Evolutionary conservation across 2,329 filamentous ascomycete species (phyloP).

Genomic region (Ophiostoma pallidulum): DNA sequence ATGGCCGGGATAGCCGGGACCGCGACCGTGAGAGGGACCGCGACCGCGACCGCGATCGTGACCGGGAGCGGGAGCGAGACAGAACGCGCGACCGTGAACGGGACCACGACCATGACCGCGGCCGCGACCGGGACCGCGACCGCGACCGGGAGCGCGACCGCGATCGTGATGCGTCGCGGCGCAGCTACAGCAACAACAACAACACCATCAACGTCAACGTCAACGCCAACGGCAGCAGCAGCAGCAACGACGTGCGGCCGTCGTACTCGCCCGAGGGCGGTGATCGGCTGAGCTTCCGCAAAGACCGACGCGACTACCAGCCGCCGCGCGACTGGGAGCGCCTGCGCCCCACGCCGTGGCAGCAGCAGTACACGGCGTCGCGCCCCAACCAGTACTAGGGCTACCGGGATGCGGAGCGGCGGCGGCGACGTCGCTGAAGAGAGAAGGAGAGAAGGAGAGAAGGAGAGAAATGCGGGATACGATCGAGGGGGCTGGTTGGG

Average conservation of each 20-base stretch:
- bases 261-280: conserved; percentile 13
- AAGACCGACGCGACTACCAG: conserved; percentile 15
- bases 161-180: conserved; percentile 26
- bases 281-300: conserved; percentile 20
- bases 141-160: conserved; percentile 24
- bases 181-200: conserved; percentile 15
- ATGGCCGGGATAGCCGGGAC: conserved; percentile 8
- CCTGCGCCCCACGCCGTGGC: conserved; percentile 17
- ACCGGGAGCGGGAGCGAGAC: conserved; percentile 8
- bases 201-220: conserved; percentile 8
- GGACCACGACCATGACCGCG: conserved; percentile 8
- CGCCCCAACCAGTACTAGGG: conserved; percentile 14
- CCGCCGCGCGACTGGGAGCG: conserved; percentile 17
- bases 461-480: no score
- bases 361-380: conserved; percentile 16
- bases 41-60: conserved; percentile 18
- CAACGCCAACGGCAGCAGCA: conserved; percentile 3
- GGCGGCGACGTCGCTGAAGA: neutral
- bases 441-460: neutral
- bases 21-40: conserved; percentile 14
- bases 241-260: neutral
- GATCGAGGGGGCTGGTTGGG: no score
- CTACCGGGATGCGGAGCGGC: neutral
- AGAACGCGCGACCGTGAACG: conserved; percentile 11
- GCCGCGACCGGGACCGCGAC: conserved; percentile 6